Evolutionary conservation across 345 rosid genomes (phyloP).

Genomic region (Arabis hirsuta): DNA sequence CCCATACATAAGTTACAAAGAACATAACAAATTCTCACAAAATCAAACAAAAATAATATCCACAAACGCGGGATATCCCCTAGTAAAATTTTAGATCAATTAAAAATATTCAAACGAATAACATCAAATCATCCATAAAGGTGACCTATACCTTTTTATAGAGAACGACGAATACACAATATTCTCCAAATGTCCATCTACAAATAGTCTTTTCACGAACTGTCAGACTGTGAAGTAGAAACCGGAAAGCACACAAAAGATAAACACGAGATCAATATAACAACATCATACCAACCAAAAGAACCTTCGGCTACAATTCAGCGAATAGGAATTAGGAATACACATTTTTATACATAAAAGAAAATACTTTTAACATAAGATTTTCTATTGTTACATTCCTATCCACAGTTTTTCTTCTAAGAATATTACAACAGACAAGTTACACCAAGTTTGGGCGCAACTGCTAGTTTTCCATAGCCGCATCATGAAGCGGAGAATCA

Average conservation of each 20-base stretch:
- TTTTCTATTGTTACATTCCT: conserved; percentile 13
- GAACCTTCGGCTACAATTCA: background rate
- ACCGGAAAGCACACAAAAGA: conserved; percentile 43
- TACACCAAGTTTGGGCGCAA: conserved; percentile 7
- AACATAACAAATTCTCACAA: too few species aligned
- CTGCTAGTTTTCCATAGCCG: conserved; percentile 35
- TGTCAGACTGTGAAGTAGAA: conserved; percentile 49
- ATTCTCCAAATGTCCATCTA: conserved; percentile 37
- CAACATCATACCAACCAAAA: background rate
- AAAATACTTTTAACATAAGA: background rate
- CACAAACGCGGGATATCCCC: too few species aligned
- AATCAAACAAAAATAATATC: too few species aligned
- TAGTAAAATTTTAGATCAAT: too few species aligned
- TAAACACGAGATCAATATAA: background rate
- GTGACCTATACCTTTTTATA: background rate
- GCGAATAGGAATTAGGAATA: background rate
- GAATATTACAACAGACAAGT: conserved; percentile 28
- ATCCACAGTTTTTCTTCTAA: conserved; percentile 23
- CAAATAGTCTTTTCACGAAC: conserved; percentile 60
- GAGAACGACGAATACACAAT: too few species aligned
- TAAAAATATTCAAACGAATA: background rate
- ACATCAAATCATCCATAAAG: too few species aligned
- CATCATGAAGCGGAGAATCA: conserved; percentile 57
- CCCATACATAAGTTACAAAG: too few species aligned
- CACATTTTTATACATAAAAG: conserved; percentile 33